Conservation (phyloP, 2,329 filamentous ascomycete species). For the Monilinia fructicola region DNA sequence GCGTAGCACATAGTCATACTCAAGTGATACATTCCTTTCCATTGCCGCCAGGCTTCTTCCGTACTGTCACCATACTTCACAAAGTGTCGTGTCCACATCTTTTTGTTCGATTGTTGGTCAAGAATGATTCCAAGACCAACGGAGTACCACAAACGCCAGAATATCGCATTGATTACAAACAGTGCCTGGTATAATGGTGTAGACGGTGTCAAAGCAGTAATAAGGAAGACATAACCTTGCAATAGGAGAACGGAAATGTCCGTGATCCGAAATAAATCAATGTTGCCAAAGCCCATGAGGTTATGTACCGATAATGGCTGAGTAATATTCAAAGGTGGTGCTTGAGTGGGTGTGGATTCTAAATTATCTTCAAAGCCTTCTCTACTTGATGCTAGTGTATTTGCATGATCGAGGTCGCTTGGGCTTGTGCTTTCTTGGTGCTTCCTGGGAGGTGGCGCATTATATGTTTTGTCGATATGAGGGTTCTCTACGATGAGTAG, state of each 20-base stretch:
- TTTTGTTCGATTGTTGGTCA: conserved; percentile 80
- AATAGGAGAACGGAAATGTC: conserved; percentile 80
- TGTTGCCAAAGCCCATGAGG: conserved; percentile 76
- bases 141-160: conserved; percentile 91
- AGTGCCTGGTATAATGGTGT: conserved; percentile 73
- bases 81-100: conserved; percentile 96
- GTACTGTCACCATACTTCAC: conserved; percentile 92
- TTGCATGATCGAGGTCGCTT: conserved; percentile 41
- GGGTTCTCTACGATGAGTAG: conserved; percentile 90
- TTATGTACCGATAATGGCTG: conserved; percentile 74
- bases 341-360: conserved; percentile 20
- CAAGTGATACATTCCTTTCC: conserved; percentile 94
- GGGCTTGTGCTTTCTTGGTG: conserved; percentile 41
- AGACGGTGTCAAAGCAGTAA: conserved; percentile 75
- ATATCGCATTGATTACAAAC: conserved; percentile 76
- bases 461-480: conserved; percentile 97
- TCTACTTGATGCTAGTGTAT: conserved; percentile 40
- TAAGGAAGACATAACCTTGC: conserved; percentile 68
- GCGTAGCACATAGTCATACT: conserved; percentile 88
- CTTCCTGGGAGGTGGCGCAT: conserved; percentile 74
- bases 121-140: conserved; percentile 84
- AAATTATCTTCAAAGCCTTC: conserved; percentile 40
- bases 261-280: conserved; percentile 84
- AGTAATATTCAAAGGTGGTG: conserved; percentile 42
- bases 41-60: conserved; percentile 93